These are phyloP conservation scores for Xylaria sp. DNA, from an alignment of 2,329 filamentous ascomycete species.

Conservation along the genomic window DNA sequence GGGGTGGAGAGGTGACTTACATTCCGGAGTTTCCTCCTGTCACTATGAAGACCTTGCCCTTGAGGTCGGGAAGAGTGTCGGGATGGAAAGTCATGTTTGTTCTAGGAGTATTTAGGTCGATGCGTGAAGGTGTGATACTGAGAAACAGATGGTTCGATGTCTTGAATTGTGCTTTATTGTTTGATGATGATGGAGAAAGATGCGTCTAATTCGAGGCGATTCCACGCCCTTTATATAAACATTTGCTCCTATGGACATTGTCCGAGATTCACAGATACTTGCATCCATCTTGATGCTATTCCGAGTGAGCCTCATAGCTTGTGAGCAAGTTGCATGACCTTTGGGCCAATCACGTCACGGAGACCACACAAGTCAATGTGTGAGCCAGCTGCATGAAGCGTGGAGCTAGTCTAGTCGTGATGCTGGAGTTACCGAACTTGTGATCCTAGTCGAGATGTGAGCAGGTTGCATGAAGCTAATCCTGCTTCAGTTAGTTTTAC, in stretches of 20 bases:
- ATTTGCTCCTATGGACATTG: neutral
- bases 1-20: slow-evolving; percentile 48
- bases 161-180: slow-evolving; percentile 36
- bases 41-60: slow-evolving; percentile 57
- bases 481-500: slow-evolving; percentile 5
- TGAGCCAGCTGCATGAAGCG: slow-evolving; percentile 47
- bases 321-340: slow-evolving; percentile 45
- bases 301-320: slow-evolving; percentile 40
- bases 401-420: neutral
- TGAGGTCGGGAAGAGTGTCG: slow-evolving; percentile 56
- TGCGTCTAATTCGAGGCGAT: slow-evolving; percentile 35
- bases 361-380: slow-evolving; percentile 25
- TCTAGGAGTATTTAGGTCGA: slow-evolving; percentile 31
- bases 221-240: slow-evolving; percentile 21
- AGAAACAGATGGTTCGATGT: slow-evolving; percentile 24
- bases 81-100: slow-evolving; percentile 54
- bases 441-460: slow-evolving; percentile 42
- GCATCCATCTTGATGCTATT: slow-evolving; percentile 18
- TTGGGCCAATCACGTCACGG: slow-evolving; percentile 18
- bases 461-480: slow-evolving; percentile 53
- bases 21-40: slow-evolving; percentile 60
- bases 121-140: slow-evolving; percentile 36
- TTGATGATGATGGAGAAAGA: slow-evolving; percentile 39
- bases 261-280: neutral
- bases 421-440: neutral